Evolutionary conservation across 1,139 yeast genomes (phyloP).

Genomic region (Sugiyamaella pinicola): DNA sequence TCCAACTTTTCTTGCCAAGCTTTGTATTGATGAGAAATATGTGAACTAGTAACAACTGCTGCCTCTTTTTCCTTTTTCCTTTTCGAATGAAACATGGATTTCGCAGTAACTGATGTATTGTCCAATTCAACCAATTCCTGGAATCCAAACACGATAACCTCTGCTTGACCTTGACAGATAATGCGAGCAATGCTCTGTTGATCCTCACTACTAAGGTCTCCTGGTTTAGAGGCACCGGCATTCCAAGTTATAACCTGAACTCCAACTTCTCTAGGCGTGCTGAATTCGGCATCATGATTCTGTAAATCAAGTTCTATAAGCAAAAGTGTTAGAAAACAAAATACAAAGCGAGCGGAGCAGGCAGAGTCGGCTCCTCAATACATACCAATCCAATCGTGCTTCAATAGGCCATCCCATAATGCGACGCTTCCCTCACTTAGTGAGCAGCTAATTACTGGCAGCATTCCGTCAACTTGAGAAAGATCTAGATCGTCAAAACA

Average conservation of each 20-base stretch:
- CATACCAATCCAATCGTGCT: slow-evolving; percentile 43
- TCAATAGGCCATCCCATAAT: slow-evolving; percentile 45
- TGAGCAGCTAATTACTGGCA: slow-evolving; percentile 29
- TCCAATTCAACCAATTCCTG: slow-evolving; percentile 92
- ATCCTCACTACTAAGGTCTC: slow-evolving; percentile 36
- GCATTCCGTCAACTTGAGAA: slow-evolving; percentile 20
- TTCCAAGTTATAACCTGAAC: slow-evolving; percentile 48
- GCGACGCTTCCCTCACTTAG: slow-evolving; percentile 26
- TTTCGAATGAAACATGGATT: slow-evolving; percentile 57
- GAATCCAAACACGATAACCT: slow-evolving; percentile 80
- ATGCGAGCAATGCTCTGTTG: slow-evolving; percentile 24
- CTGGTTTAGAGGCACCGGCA: slow-evolving; percentile 47
- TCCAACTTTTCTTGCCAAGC: slow-evolving; percentile 45
- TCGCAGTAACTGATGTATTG: slow-evolving; percentile 79
- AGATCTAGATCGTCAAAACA: slow-evolving; percentile 15
- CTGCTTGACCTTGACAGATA: slow-evolving; percentile 48
- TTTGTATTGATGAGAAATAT: slow-evolving; percentile 44
- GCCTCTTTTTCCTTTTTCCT: slow-evolving; percentile 34
- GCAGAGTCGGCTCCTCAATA: too few relatives aligned
- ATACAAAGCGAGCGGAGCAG: too few relatives aligned
- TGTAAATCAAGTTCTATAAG: slow-evolving; percentile 37
- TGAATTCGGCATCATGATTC: slow-evolving; percentile 37
- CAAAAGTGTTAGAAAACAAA: background rate
- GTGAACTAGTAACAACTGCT: slow-evolving; percentile 37
- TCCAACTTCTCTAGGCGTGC: slow-evolving; percentile 35